Conservation (phyloP, 2,329 filamentous ascomycete species). For the Paraphaeosphaeria sporulosa region DNA sequence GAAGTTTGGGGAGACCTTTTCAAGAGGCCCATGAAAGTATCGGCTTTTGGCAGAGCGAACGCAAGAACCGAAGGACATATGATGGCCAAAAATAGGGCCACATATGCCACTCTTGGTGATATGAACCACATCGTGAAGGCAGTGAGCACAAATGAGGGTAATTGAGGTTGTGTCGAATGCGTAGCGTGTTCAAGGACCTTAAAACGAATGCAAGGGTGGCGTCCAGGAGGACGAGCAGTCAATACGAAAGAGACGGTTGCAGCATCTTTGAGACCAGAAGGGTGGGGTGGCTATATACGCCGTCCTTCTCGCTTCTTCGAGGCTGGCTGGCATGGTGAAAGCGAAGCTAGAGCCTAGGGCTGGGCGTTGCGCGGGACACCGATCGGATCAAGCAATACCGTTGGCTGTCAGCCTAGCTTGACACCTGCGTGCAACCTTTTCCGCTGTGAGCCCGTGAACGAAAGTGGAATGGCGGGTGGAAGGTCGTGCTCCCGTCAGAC, state of each 20-base stretch:
- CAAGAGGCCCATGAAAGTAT: constrained; percentile 3
- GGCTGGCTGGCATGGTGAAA: neutral
- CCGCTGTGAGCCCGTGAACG: neutral
- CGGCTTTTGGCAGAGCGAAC: constrained; percentile 10
- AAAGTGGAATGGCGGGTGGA: neutral
- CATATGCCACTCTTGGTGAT: constrained; percentile 2
- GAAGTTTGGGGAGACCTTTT: constrained; percentile 12
- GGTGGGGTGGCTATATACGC: neutral
- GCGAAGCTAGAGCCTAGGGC: constrained; percentile 1
- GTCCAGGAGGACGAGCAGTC: neutral
- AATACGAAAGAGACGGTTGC: neutral
- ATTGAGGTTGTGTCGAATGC: neutral
- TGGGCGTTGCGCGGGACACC: neutral
- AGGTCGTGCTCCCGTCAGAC: neutral
- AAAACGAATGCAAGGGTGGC: neutral
- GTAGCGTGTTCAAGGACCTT: neutral
- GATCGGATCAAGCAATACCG: neutral
- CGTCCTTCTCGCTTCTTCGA: neutral
- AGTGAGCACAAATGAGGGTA: neutral
- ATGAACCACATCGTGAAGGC: constrained; percentile 11
- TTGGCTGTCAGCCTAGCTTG: constrained; percentile 1
- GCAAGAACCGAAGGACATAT: constrained; percentile 10
- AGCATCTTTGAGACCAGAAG: neutral
- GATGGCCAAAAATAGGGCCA: constrained; percentile 10
- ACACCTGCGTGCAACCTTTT: neutral